Percentiles rank a stretch among this genome's conserved stretches.
Evolutionary conservation across 2,329 filamentous ascomycete genomes (phyloP).

Genomic region (Colletotrichum liriopes): DNA sequence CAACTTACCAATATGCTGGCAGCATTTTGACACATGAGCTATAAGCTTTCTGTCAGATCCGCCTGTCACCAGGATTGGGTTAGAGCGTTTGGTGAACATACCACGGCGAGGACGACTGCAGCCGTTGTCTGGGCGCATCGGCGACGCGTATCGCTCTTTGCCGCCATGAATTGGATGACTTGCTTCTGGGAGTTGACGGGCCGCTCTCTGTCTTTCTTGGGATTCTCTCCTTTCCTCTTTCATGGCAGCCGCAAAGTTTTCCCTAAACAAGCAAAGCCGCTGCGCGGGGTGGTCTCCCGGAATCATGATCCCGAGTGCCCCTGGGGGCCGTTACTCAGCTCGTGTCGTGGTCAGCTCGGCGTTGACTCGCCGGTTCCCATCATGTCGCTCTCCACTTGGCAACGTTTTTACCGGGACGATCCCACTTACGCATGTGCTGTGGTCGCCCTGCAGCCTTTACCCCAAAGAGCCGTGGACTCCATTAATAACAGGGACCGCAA

Average conservation of each 20-base stretch:
- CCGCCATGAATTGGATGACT: neutral
- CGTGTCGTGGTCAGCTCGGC: neutral
- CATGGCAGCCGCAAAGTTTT: neutral
- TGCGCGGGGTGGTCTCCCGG: neutral
- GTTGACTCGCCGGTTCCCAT: neutral
- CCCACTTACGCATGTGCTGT: neutral
- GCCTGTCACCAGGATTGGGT: neutral
- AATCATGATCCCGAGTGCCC: neutral
- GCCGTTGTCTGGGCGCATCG: neutral
- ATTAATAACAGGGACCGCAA: neutral
- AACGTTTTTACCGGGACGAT: neutral
- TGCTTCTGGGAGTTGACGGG: neutral
- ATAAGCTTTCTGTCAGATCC: neutral
- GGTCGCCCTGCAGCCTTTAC: neutral
- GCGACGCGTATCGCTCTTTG: neutral
- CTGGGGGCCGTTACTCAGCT: neutral
- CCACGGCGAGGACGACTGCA: neutral
- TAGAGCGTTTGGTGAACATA: neutral
- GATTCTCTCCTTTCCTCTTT: neutral
- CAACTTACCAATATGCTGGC: constrained; percentile 4
- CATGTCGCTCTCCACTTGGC: neutral
- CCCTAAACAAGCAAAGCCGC: neutral
- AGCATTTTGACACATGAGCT: constrained; percentile 3
- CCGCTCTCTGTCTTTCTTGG: neutral
- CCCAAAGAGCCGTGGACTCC: neutral